Conservation (phyloP, 2,329 filamentous ascomycete species). For the Metarhizium robertsii region DNA sequence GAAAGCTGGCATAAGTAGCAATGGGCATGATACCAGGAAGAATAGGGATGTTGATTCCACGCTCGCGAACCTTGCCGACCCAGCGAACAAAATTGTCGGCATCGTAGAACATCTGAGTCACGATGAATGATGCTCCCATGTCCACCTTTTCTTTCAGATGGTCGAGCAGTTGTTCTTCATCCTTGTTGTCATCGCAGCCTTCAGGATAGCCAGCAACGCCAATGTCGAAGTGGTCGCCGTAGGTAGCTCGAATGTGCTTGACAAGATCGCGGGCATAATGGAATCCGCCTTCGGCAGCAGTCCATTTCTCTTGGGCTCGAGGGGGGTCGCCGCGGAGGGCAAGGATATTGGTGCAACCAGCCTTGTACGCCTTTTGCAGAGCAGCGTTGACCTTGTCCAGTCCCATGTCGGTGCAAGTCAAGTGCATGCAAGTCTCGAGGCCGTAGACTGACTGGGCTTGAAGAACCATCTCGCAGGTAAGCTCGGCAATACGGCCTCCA, state of each 20-base stretch:
- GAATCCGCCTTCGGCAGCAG: constrained; percentile 77
- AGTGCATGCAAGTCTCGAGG: constrained; percentile 96
- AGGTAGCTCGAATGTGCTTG: constrained; percentile 68
- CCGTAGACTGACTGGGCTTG: constrained; percentile 93
- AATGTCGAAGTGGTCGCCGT: constrained; percentile 77
- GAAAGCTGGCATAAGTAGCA: constrained; percentile 86
- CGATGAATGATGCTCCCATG: constrained; percentile 83
- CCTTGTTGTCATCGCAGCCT: constrained; percentile 85
- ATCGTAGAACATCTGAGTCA: constrained; percentile 99
- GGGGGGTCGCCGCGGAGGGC: constrained; percentile 90
- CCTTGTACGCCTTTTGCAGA: constrained; percentile 78
- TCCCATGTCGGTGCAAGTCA: constrained; percentile 98
- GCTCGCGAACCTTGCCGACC: constrained; percentile 76
- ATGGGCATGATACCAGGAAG: constrained; percentile 83
- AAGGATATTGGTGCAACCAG: constrained; percentile 94
- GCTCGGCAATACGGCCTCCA: constrained; percentile 78
- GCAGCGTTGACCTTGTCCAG: constrained; percentile 84
- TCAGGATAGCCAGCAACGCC: constrained; percentile 96
- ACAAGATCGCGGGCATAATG: constrained; percentile 88
- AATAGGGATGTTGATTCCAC: constrained; percentile 76
- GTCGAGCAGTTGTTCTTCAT: constrained; percentile 75
- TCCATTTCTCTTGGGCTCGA: constrained; percentile 89
- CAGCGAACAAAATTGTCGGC: constrained; percentile 89
- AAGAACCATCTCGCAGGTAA: constrained; percentile 96
- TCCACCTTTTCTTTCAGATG: constrained; percentile 98